These are phyloP conservation scores for Fusarium sp. DNA, from an alignment of 2,329 filamentous ascomycete species.

Conservation along the genomic window DNA sequence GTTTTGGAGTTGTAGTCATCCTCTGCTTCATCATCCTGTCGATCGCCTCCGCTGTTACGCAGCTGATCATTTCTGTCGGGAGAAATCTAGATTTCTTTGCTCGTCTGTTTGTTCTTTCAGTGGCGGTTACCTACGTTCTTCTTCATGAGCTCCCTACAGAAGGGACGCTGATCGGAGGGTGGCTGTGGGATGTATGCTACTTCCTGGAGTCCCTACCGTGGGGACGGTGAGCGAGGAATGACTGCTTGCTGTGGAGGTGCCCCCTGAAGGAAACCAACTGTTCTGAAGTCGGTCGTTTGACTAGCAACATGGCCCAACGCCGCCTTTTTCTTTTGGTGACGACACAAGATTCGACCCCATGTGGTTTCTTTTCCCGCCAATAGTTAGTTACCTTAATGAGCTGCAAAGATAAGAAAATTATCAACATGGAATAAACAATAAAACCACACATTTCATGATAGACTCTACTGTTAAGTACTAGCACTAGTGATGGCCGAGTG, in stretches of 20 bases:
- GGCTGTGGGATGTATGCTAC: no score
- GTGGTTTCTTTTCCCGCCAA: background rate
- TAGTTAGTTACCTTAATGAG: background rate
- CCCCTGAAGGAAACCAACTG: no score
- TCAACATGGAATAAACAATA: background rate
- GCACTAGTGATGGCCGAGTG: background rate
- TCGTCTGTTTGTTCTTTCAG: background rate
- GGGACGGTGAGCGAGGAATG: background rate
- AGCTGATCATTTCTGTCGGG: background rate
- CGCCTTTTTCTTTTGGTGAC: background rate
- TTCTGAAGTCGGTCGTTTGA: no score
- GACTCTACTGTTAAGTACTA: background rate
- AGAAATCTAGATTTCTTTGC: background rate
- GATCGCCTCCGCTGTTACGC: background rate
- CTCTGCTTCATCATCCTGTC: background rate
- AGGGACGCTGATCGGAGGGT: background rate
- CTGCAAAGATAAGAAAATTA: background rate
- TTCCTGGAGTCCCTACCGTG: no score
- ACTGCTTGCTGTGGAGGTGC: background rate
- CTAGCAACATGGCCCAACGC: background rate
- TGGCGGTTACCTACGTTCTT: background rate
- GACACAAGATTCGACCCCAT: background rate
- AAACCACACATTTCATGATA: background rate
- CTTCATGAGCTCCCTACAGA: background rate
- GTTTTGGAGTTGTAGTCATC: background rate